Evolutionary conservation across 768 basidiomycete species (phyloP).

Genomic region (Clathrus columnatus): DNA sequence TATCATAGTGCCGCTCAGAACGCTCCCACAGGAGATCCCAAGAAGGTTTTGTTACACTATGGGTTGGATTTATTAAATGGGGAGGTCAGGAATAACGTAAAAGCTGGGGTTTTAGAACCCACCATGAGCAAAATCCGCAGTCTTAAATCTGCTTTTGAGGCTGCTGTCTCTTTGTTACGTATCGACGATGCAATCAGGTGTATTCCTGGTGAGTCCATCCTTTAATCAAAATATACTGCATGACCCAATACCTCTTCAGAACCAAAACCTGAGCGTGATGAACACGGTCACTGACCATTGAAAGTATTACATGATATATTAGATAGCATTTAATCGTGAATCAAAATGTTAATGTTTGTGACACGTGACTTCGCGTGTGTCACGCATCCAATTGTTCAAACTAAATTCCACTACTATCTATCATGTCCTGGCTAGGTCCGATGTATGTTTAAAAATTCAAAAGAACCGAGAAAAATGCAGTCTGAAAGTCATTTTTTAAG

Average conservation of each 20-base stretch:
- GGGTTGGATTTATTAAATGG: slow-evolving; percentile 93
- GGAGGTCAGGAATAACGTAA: slow-evolving; percentile 89
- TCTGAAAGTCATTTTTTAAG: not conserved
- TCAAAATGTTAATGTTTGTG: not conserved
- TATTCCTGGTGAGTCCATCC: slow-evolving; percentile 56
- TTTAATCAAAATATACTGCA: not conserved
- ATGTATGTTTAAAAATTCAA: slow-evolving; percentile 1
- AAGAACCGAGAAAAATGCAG: not conserved
- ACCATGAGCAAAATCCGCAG: slow-evolving; percentile 96
- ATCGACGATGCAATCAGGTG: slow-evolving; percentile 97
- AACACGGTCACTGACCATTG: slow-evolving; percentile 58
- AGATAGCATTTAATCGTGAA: no score
- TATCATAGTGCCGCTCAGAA: slow-evolving; percentile 97
- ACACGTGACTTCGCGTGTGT: not conserved
- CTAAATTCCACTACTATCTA: not conserved
- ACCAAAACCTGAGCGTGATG: slow-evolving; percentile 60
- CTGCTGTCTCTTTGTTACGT: slow-evolving; percentile 86
- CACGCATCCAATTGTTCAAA: slow-evolving; percentile 1
- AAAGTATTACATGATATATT: not conserved
- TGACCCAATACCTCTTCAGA: slow-evolving; percentile 38
- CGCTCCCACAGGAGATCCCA: slow-evolving; percentile 83
- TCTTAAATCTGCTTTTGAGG: slow-evolving; percentile 94
- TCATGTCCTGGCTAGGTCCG: slow-evolving; percentile 12
- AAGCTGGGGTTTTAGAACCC: slow-evolving; percentile 90
- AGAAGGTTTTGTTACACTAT: slow-evolving; percentile 83